These are phyloP conservation scores for Microbotryum lychnidis-dioicae DNA, from an alignment of 1,284 basidiomycete genomes.

Conservation along the genomic window DNA sequence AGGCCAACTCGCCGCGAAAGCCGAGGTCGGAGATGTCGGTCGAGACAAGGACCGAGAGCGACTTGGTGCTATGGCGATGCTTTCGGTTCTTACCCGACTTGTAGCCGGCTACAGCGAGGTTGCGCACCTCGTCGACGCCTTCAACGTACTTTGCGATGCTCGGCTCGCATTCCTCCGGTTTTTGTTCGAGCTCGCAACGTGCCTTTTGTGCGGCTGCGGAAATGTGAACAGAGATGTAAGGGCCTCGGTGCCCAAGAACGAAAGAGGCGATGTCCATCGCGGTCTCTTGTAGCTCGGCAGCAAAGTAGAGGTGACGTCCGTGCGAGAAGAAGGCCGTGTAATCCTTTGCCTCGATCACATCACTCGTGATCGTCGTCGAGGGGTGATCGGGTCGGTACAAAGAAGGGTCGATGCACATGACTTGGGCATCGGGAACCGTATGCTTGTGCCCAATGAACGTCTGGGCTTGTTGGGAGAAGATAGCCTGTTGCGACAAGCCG, in stretches of 20 bases:
- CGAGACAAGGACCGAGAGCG: constrained; percentile 25
- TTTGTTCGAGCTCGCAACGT: constrained; percentile 16
- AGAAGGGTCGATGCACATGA: constrained; percentile 29
- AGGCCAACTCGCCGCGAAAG: constrained; percentile 27
- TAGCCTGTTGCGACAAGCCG: constrained; percentile 24
- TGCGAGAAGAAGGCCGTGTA: constrained; percentile 28
- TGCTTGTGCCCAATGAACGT: background rate
- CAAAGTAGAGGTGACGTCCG: constrained; percentile 25
- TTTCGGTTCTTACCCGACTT: constrained; percentile 18
- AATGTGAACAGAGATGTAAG: constrained; percentile 28
- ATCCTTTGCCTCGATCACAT: constrained; percentile 27
- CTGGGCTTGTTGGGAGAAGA: constrained; percentile 12
- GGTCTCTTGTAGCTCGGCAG: constrained; percentile 21
- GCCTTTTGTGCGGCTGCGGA: constrained; percentile 11
- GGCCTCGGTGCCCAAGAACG: constrained; percentile 19
- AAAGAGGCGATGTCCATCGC: constrained; percentile 21
- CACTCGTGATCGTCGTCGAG: constrained; percentile 14
- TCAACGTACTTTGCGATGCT: constrained; percentile 16
- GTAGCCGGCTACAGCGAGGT: constrained; percentile 12
- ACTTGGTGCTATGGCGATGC: constrained; percentile 21
- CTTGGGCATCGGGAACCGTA: constrained; percentile 23
- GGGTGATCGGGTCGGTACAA: constrained; percentile 25
- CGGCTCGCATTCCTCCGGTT: constrained; percentile 11
- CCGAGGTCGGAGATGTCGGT: constrained; percentile 27
- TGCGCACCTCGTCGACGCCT: constrained; percentile 21